These are phyloP conservation scores for Oidiodendron maius DNA, from an alignment of 495 filamentous ascomycete genomes.

Conservation along the genomic window DNA sequence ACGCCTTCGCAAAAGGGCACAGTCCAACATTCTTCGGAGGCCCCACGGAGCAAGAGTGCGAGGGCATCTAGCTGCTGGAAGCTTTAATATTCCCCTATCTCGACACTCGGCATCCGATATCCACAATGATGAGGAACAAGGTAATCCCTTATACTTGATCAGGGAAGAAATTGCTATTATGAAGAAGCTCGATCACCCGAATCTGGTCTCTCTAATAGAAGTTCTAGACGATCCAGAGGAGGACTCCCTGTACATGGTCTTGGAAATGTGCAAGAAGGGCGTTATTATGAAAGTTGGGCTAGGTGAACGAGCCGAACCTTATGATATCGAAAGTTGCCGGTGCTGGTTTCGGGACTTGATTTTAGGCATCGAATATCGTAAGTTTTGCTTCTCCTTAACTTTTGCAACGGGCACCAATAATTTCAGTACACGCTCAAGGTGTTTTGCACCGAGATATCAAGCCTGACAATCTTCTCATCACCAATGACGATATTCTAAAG, in stretches of 20 bases:
- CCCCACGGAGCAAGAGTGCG: slow-evolving; percentile 49
- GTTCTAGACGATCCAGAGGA: slow-evolving; percentile 93
- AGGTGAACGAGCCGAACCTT: slow-evolving; percentile 77
- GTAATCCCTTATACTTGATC: slow-evolving; percentile 81
- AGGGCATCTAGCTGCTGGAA: slow-evolving; percentile 34
- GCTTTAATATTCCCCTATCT: slow-evolving; percentile 21
- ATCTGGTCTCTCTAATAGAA: slow-evolving; percentile 87
- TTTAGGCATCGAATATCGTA: slow-evolving; percentile 88
- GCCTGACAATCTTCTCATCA: slow-evolving; percentile 90
- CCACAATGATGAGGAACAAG: slow-evolving; percentile 49
- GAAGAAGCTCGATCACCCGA: slow-evolving; percentile 95
- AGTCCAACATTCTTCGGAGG: slow-evolving; percentile 82
- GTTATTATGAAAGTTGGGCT: slow-evolving; percentile 95
- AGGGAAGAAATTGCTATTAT: slow-evolving; percentile 97
- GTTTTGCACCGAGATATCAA: slow-evolving; percentile 98
- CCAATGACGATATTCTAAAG: slow-evolving; percentile 85
- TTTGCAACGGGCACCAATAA: slow-evolving; percentile 7
- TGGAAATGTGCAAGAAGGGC: slow-evolving; percentile 98
- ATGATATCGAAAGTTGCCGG: slow-evolving; percentile 76
- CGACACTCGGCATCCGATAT: slow-evolving; percentile 29
- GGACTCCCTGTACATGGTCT: slow-evolving; percentile 95
- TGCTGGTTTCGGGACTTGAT: slow-evolving; percentile 95
- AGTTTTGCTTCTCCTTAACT: slow-evolving; percentile 22
- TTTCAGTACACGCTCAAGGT: slow-evolving; percentile 77
- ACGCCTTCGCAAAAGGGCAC: slow-evolving; percentile 82